Conservation (phyloP, 441 rosid species). For the Macaranga tanarius region DNA sequence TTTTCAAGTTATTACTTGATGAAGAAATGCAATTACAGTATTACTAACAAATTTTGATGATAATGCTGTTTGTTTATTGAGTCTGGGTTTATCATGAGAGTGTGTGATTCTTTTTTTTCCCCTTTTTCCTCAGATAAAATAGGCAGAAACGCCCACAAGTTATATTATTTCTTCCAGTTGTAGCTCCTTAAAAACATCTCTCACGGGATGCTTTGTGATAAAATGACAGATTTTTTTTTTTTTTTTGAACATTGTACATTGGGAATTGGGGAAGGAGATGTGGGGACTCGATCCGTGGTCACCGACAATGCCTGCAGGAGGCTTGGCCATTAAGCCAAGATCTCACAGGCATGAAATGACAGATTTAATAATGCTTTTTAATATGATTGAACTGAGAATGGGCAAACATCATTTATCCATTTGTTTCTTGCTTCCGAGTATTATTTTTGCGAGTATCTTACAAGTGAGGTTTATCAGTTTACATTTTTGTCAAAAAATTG, state of each 20-base stretch:
- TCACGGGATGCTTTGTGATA: too few relatives aligned
- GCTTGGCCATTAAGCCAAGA: too few relatives aligned
- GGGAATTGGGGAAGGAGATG: too few relatives aligned
- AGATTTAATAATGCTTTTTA: not conserved
- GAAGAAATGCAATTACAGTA: not conserved
- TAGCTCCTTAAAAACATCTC: not conserved
- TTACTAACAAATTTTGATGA: not conserved
- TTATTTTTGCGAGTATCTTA: not conserved
- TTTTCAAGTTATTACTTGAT: slow-evolving; percentile 1
- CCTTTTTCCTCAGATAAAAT: not conserved
- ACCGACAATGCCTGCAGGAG: too few relatives aligned
- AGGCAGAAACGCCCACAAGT: not conserved
- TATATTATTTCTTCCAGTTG: not conserved
- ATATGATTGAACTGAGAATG: not conserved
- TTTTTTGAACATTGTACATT: too few relatives aligned
- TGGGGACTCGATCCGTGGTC: too few relatives aligned
- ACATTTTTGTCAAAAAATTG: not conserved
- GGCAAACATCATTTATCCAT: not conserved
- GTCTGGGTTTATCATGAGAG: not conserved
- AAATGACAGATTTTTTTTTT: too few relatives aligned
- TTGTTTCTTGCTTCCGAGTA: not conserved
- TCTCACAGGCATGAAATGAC: too few relatives aligned
- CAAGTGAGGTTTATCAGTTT: not conserved
- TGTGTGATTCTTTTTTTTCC: not conserved
- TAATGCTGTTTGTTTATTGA: slow-evolving; percentile 5